Evolutionary conservation across 495 filamentous ascomycete genomes (phyloP).

Genomic region (Aspergillus wentii): DNA sequence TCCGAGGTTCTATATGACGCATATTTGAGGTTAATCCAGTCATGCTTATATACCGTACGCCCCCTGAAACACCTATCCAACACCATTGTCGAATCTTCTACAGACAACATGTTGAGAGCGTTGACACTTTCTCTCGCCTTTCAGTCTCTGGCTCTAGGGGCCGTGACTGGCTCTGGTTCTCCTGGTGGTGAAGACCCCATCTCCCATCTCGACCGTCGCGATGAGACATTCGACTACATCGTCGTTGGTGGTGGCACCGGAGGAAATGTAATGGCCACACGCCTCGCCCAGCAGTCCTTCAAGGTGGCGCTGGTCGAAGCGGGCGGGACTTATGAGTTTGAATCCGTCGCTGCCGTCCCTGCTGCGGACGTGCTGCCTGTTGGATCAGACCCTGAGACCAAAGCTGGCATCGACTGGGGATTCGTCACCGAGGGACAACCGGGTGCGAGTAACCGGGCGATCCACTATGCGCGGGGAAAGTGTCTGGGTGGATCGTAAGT

Average conservation of each 20-base stretch:
- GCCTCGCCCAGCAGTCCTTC: constrained; percentile 34
- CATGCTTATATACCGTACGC: no score
- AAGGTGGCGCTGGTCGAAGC: constrained; percentile 53
- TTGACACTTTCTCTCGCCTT: no score
- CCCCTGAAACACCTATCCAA: no score
- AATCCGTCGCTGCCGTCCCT: constrained; percentile 23
- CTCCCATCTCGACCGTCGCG: background rate
- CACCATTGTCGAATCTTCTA: no score
- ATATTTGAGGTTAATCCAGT: no score
- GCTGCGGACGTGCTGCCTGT: constrained; percentile 26
- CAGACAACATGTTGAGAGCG: no score
- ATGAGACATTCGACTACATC: constrained; percentile 42
- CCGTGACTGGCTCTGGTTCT: background rate
- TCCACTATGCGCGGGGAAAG: constrained; percentile 36
- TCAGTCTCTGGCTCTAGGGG: background rate
- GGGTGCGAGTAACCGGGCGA: constrained; percentile 24
- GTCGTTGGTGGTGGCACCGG: constrained; percentile 54
- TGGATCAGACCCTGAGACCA: constrained; percentile 2
- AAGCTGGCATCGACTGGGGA: constrained; percentile 46
- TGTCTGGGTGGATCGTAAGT: constrained; percentile 29
- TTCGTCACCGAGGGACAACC: constrained; percentile 35
- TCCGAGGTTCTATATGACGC: no score
- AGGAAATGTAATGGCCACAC: constrained; percentile 43
- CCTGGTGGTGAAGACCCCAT: background rate
- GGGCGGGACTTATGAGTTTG: constrained; percentile 49